Conservation (phyloP, 2,329 filamentous ascomycete genomes). For the Alternaria brassicicola region DNA sequence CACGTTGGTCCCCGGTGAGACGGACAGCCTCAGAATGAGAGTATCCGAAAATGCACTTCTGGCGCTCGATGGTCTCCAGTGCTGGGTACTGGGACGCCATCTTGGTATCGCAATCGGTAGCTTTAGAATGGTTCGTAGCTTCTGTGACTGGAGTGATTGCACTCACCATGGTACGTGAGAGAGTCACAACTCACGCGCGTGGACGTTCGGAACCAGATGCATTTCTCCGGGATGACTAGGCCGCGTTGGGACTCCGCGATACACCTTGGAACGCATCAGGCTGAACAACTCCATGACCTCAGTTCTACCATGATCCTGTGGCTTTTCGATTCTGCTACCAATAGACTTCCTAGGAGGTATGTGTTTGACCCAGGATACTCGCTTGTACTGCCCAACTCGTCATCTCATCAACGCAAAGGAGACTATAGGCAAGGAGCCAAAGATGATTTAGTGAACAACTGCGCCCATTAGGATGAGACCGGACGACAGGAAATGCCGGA, state of each 20-base stretch:
- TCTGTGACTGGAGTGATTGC: not conserved
- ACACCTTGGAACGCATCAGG: not conserved
- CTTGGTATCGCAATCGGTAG: slow-evolving; percentile 10
- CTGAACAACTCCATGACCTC: not conserved
- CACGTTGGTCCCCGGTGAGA: slow-evolving; percentile 42
- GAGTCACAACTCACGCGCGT: not conserved
- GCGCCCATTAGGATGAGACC: not conserved
- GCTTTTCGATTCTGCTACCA: not conserved
- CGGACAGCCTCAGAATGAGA: slow-evolving; percentile 38
- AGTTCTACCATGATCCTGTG: not conserved
- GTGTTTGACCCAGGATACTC: not conserved
- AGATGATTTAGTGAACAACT: not conserved
- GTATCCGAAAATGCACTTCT: slow-evolving; percentile 47
- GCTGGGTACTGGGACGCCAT: slow-evolving; percentile 23
- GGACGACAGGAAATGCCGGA: too few species aligned
- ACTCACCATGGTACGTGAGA: not conserved
- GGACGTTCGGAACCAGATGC: not conserved
- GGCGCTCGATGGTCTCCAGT: slow-evolving; percentile 36
- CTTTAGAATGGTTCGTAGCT: not conserved
- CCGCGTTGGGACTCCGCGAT: not conserved
- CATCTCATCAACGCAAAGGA: not conserved
- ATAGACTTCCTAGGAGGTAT: not conserved
- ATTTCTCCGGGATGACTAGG: not conserved
- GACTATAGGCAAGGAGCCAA: not conserved
- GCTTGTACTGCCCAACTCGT: not conserved